phyloP scores from a whole-genome alignment of 768 basidiomycete genomes.

The Leccinum subtestaceum region DNA sequence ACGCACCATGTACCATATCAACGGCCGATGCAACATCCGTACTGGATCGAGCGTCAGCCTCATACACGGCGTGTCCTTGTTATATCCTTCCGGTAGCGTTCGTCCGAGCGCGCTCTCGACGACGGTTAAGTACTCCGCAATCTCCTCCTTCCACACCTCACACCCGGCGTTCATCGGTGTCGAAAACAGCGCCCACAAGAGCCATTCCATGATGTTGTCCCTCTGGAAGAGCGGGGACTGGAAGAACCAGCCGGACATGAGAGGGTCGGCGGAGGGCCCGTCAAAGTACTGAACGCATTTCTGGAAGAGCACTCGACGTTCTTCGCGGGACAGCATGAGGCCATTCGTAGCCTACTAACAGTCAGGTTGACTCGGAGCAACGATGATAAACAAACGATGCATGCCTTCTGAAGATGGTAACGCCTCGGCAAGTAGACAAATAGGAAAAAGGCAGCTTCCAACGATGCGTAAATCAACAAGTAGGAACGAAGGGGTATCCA shows the following conservation, averaged over 20 bases:
- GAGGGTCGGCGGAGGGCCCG: conserved; percentile 29
- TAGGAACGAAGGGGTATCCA: conserved; percentile 7
- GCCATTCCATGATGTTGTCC: conserved; percentile 56
- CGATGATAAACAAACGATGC: background rate
- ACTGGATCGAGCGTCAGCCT: conserved; percentile 57
- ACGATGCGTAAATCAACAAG: conserved; percentile 33
- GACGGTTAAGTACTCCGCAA: conserved; percentile 43
- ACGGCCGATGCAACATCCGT: conserved; percentile 50
- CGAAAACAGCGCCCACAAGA: conserved; percentile 64
- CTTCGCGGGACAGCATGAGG: conserved; percentile 35
- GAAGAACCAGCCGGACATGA: conserved; percentile 52
- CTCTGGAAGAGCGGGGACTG: conserved; percentile 34
- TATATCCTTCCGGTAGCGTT: conserved; percentile 40
- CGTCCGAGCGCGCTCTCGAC: conserved; percentile 43
- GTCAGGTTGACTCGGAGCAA: background rate
- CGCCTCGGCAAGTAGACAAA: conserved; percentile 49
- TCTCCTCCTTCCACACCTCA: conserved; percentile 48
- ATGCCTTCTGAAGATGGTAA: conserved; percentile 44
- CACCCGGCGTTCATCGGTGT: conserved; percentile 30
- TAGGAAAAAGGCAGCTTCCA: conserved; percentile 50
- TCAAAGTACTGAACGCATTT: conserved; percentile 38
- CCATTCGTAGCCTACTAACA: conserved; percentile 36
- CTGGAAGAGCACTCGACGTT: conserved; percentile 48
- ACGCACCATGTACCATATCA: conserved; percentile 55
- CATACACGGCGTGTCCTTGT: conserved; percentile 42